Evolutionary conservation across 805 yeast species (phyloP), one percentile per base, ranked within the genome.

Genomic region (Saturnispora diversa): DNA sequence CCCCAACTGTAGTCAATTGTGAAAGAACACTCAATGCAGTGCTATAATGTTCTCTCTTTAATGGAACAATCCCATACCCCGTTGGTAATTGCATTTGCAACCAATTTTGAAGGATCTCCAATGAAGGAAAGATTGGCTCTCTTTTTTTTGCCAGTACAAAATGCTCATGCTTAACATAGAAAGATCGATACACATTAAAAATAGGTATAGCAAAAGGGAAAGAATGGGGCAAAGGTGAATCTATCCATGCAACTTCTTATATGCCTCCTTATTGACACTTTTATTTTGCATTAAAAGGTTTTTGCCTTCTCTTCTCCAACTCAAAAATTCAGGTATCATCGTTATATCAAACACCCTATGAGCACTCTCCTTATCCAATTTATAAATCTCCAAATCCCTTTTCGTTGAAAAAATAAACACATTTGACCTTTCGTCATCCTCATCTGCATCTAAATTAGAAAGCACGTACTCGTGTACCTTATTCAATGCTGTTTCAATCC

Each of bases 1-100:
- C 69, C 0, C 97, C 98, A 4, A 92, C 96, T 0, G 83, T 75
- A 9, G 97, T 92, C 47, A 90, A 68, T 3, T 73, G 83, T 10
- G 66, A 59, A 34, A 92, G 64, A 0, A 84, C 77, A 23, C 71
- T 72, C 20, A 81, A 19, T 23, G 44, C 31, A 6, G 13, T n/a
- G 11, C 22, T 19, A 12, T 30, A 13, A 12, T 35, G 42, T 13
- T 19, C 10, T 8, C 12, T 12, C 10, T 13, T 8, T 11, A 39
- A 32, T 5, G 31, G 20, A 7, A 39, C 42, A 13, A 39, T 25
- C 21, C 15, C 12, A 22, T 39, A 39, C 15, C 42, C 42, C 25
- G 19, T 17, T 25, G 41, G 41, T 9, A 38, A 21, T 4, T 13
- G 21, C 33, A 36, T 29, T 21, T 10, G 24, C 7, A 5, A 11